Conservation (phyloP, 805 yeast genomes). For the Yamadazyma insecticola region DNA sequence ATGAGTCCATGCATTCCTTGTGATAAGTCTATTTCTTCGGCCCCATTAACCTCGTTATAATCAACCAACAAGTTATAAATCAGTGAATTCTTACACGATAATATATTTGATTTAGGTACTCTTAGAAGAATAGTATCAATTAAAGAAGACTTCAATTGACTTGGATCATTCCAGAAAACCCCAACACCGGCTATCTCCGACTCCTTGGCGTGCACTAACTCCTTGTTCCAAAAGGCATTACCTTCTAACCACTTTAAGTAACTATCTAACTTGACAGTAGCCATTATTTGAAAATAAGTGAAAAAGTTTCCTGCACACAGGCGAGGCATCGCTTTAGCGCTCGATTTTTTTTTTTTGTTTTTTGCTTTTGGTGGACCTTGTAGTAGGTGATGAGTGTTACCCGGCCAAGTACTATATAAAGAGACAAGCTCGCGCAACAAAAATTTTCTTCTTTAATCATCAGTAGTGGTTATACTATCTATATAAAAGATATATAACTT, state of each 20-base stretch:
- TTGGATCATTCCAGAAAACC: slow-evolving; percentile 48
- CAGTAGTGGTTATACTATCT: slow-evolving; percentile 82
- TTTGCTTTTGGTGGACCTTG: too few species aligned
- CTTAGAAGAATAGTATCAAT: slow-evolving; percentile 38
- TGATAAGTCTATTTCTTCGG: slow-evolving; percentile 30
- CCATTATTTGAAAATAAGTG: background rate
- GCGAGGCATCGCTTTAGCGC: slow-evolving; percentile 2
- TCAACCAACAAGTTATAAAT: slow-evolving; percentile 68
- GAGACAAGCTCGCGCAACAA: slow-evolving; percentile 16
- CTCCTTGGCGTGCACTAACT: slow-evolving; percentile 13
- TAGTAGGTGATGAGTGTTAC: slow-evolving; percentile 7
- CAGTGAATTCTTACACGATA: slow-evolving; percentile 54
- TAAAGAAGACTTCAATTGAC: slow-evolving; percentile 15
- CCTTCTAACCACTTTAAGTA: slow-evolving; percentile 50
- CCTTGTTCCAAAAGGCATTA: slow-evolving; percentile 49
- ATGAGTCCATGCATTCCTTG: slow-evolving; percentile 63
- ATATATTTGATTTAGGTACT: slow-evolving; percentile 56
- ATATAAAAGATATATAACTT: slow-evolving; percentile 53
- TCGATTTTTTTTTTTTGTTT: too few species aligned
- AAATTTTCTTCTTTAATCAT: slow-evolving; percentile 37
- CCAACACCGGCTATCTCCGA: slow-evolving; percentile 61
- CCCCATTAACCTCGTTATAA: slow-evolving; percentile 17
- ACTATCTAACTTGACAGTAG: slow-evolving; percentile 2
- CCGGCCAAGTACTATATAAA: slow-evolving; percentile 6
- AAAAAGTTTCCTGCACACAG: background rate